Base-by-base conservation (phyloP, 306 rosid species). In the Quercus cerris region DNA sequence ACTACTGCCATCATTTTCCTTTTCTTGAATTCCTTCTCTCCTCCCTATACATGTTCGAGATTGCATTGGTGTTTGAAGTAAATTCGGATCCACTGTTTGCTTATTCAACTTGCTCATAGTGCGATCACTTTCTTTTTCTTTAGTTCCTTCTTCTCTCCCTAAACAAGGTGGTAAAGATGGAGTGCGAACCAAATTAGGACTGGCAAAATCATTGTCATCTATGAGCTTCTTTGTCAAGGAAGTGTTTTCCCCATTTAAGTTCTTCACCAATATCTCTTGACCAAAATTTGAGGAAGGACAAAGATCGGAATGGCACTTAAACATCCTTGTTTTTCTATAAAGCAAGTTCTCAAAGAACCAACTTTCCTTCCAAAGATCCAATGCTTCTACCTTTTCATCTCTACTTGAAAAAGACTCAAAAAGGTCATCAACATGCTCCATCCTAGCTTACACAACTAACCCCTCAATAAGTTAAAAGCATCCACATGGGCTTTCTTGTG, bases 281-380 rank as follows among this genome's bases (percentile, higher is more conserved):
- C 46, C 58, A 13, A 84, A 56, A 4, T 74, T 77, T 4, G 85
- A 81, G 55, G 87, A 87, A 83, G 89, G 88, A 74, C 71, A 84
- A 70, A 89, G 89, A 86, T 94, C 94, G 75, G 98, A 94, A 33
- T 67, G 74, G 75, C 89, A 91, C 84, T 90, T 85, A 31, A 74
- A 54, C 85, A 95, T 88, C 62, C 35, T 86, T 78, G 92, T 84
- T 71, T 74, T 89, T 75, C 78, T 82, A 46, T 72, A 80, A 1
- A 95, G 83, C 85, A 87, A 70, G 85, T 91, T 91, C 19, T 84
- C 89, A 76, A 93, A 95, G 81, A 89, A 93, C 99, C 99, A 95
- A 51, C 82, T 85, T 71, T 89, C 90, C 61, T 95, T 98, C 44
- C 93, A 82, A 81, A 91, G 92, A 87, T 94, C 93, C 56, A 88